Base-by-base conservation (phyloP, 306 rosid species). In the Carpinus fangiana region DNA sequence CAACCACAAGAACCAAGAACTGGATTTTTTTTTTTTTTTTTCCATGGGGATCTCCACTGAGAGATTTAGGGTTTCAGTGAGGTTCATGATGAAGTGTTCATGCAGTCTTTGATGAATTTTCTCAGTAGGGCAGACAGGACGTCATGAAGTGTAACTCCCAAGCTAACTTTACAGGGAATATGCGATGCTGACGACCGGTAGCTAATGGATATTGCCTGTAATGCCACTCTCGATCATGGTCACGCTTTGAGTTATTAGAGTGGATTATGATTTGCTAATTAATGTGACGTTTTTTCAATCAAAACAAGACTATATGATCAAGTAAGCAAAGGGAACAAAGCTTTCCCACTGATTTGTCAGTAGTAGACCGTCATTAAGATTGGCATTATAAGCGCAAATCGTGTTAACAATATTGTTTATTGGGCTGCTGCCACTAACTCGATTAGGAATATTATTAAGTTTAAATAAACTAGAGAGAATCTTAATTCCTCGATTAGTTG, bases 151-250 rank as follows among this genome's bases (percentile, higher is more conserved):
- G 14, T 61, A 51, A 41, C 76, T 56, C 23, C 48, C 11, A 70
- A 38, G 21, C 59, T 78, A 1, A 73, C 60, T 36, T 4, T 26
- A 54, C 20, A 68, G 38, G 0, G 23, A 69, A 18, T 53, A 41
- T 66, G 73, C 75, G 73, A 62, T 66, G 80, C 21, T 75, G 80
- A 76, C 82, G 52, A 78, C 73, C 82, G 52, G 60, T 60, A 47
- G 53, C 64, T 67, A 55, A 70, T 79, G 82, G 86, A 82, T 76
- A 57, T 80, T 75, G 73, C 79, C 74, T 48, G 82, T 83, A 26
- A 31, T 74, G 54, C 7, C 75, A 59, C 76, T 47, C 20, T 48
- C 13, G n/a, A 48, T 13, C 57, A 20, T 31, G 34, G 34, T 21
- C 59, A 80, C 73, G 60, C 75, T 66, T 75, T 74, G 56, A 47